phyloP scores from a whole-genome alignment of 225 moss, liverwort and hornwort genomes.

The Straminergon stramineum region DNA sequence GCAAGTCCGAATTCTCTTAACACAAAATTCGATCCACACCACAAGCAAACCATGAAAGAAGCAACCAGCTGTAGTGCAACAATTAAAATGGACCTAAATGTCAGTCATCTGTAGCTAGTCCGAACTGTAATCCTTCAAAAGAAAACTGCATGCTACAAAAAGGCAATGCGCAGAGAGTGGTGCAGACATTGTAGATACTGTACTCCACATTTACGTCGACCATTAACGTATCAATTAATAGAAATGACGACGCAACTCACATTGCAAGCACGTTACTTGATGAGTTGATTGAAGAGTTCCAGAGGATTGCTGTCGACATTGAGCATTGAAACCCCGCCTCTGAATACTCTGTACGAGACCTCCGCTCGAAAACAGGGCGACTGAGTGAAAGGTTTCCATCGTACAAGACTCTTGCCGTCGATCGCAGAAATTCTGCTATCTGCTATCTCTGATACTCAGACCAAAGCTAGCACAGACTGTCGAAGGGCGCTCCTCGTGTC shows the following conservation, averaged over 20 bases:
- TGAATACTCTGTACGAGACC: background rate
- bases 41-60: background rate
- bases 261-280: slow-evolving; percentile 16
- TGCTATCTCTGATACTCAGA: background rate
- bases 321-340: background rate
- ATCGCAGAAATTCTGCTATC: background rate
- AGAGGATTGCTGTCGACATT: background rate
- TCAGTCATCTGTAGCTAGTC: background rate
- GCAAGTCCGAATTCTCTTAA: background rate
- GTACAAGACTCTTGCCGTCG: background rate
- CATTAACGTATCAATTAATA: background rate
- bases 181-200: background rate
- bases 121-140: background rate
- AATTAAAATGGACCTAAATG: background rate
- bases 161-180: background rate
- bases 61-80: background rate
- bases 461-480: background rate
- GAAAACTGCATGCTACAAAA: background rate
- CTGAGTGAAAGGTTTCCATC: slow-evolving; percentile 18
- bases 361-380: background rate
- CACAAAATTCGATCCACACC: background rate
- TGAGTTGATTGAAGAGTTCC: slow-evolving; percentile 1
- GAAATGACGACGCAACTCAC: slow-evolving; percentile 10
- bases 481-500: background rate
- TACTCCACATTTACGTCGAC: background rate